Percentiles rank a stretch among this genome's conserved stretches.
phyloP scores from a whole-genome alignment of 805 yeast species.

The Ogataea corticis region DNA sequence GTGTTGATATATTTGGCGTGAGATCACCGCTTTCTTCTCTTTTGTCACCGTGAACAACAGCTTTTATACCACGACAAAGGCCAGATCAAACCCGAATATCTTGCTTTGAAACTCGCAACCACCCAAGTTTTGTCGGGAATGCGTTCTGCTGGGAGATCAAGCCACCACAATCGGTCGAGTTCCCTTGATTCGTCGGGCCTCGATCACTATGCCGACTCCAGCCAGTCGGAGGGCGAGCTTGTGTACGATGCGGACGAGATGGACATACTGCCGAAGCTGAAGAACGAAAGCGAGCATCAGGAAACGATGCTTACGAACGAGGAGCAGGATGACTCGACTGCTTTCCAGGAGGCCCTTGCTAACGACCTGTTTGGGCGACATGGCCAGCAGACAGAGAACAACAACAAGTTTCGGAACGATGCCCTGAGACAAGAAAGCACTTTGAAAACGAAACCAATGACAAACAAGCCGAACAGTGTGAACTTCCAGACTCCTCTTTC shows the following conservation, averaged over 20 bases:
- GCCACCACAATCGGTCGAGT: constrained; percentile 5
- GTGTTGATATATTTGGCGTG: neutral
- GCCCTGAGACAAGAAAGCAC: neutral
- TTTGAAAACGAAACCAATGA: neutral
- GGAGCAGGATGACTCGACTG: too few species aligned
- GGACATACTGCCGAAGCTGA: constrained; percentile 3
- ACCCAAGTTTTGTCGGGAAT: neutral
- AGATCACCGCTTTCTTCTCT: neutral
- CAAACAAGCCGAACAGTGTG: neutral
- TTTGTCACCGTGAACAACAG: neutral
- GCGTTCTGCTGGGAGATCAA: neutral
- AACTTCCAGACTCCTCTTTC: constrained; percentile 14
- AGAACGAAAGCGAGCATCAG: constrained; percentile 4
- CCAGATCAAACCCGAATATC: too few species aligned
- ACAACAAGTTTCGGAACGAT: constrained; percentile 3
- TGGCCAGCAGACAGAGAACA: neutral
- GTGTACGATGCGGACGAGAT: constrained; percentile 9
- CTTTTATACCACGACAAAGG: too few species aligned
- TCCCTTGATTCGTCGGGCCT: constrained; percentile 13
- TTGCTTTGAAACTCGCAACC: too few species aligned
- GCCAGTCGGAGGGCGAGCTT: constrained; percentile 11
- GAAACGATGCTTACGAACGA: too few species aligned
- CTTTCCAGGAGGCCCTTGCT: neutral
- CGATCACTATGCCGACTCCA: constrained; percentile 11
- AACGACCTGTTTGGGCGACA: too few species aligned